Conservation (phyloP, 2,329 filamentous ascomycete species). For the Ophiocordyceps camponoti-floridani region DNA sequence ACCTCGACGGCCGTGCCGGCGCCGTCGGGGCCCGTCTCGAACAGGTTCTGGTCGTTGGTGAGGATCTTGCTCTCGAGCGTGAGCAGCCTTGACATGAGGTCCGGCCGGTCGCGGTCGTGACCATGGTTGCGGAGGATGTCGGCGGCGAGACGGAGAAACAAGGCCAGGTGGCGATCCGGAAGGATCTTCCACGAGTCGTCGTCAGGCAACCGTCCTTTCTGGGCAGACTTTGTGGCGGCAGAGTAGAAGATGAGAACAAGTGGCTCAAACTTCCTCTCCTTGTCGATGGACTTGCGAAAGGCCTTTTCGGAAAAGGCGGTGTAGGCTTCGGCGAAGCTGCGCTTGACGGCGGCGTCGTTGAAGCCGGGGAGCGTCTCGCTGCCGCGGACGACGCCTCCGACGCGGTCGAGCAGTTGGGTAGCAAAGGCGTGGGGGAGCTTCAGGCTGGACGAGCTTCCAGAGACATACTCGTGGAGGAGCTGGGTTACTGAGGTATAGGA, state of each 20-base stretch:
- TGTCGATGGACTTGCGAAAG: constrained; percentile 83
- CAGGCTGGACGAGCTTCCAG: constrained; percentile 26
- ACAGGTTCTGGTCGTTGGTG: constrained; percentile 79
- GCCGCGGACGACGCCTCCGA: constrained; percentile 65
- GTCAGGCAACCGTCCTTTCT: constrained; percentile 55
- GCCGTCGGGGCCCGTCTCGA: constrained; percentile 14
- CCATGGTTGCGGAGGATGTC: constrained; percentile 68
- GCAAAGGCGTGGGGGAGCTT: constrained; percentile 42
- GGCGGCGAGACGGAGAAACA: constrained; percentile 78
- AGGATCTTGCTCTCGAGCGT: constrained; percentile 86
- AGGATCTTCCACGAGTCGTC: constrained; percentile 85
- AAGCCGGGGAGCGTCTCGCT: constrained; percentile 75
- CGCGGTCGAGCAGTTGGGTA: constrained; percentile 43
- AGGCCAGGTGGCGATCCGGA: constrained; percentile 83
- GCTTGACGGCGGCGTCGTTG: constrained; percentile 76
- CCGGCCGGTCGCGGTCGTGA: constrained; percentile 68
- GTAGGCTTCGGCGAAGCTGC: constrained; percentile 87
- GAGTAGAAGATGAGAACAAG: constrained; percentile 93
- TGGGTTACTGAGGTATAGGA: constrained; percentile 63
- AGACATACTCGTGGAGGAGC: constrained; percentile 70
- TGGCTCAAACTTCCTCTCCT: constrained; percentile 83
- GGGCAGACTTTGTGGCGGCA: constrained; percentile 68
- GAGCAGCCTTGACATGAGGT: constrained; percentile 60
- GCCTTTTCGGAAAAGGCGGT: constrained; percentile 79
- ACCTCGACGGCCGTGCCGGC: constrained; percentile 51